Evolutionary conservation across 2,329 filamentous ascomycete species (phyloP).

Genomic region (Exophiala calicioides): DNA sequence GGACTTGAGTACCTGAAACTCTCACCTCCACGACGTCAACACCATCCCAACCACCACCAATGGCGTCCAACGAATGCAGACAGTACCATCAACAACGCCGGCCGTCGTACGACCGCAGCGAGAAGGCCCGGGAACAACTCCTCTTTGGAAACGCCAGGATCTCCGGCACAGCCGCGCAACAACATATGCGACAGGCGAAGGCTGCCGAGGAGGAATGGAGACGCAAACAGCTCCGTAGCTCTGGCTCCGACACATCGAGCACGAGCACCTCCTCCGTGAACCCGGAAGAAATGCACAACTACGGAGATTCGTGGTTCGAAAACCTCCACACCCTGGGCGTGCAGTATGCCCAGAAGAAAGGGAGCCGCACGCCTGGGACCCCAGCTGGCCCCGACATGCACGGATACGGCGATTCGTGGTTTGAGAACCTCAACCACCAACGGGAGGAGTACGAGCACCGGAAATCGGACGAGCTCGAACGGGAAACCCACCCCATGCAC

Average conservation of each 20-base stretch:
- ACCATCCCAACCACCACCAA: slow-evolving; percentile 2
- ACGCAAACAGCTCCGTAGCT: not conserved
- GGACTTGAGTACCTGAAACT: not conserved
- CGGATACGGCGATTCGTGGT: slow-evolving; percentile 14
- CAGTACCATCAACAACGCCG: not conserved
- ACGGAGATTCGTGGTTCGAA: slow-evolving; percentile 22
- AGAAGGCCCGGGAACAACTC: slow-evolving; percentile 1
- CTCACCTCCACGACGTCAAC: no score
- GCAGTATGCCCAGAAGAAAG: slow-evolving; percentile 11
- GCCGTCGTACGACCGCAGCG: not conserved
- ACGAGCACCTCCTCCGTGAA: slow-evolving; percentile 6
- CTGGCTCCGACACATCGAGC: not conserved
- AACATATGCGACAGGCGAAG: not conserved
- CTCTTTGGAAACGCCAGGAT: not conserved
- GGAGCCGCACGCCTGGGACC: not conserved
- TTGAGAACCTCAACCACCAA: slow-evolving; percentile 17
- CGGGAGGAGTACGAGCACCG: slow-evolving; percentile 13
- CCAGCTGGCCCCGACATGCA: slow-evolving; percentile 5
- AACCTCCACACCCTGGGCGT: slow-evolving; percentile 15
- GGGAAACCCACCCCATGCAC: slow-evolving; percentile 5
- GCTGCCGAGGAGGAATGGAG: slow-evolving; percentile 1
- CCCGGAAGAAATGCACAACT: slow-evolving; percentile 14
- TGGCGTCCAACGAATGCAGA: slow-evolving; percentile 7
- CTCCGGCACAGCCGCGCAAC: not conserved
- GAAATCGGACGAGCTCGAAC: slow-evolving; percentile 1